Percentiles rank a stretch among this genome's conserved stretches.
Evolutionary conservation across 2,329 filamentous ascomycete genomes (phyloP).

Genomic region (Venturia nashicola): DNA sequence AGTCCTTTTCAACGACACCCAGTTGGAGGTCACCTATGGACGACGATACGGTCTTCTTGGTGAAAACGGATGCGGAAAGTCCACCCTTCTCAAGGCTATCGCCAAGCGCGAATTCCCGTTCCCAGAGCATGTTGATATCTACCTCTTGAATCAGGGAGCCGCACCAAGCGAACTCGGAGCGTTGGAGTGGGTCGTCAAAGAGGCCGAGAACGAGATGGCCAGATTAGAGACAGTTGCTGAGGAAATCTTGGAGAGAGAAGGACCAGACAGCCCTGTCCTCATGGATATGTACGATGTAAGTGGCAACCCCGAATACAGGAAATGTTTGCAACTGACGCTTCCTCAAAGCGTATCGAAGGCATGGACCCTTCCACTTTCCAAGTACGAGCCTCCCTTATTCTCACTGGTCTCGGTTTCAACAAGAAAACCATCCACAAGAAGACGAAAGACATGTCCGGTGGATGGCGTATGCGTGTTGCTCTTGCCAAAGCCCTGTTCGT

Average conservation of each 20-base stretch:
- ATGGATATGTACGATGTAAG: conserved; percentile 92
- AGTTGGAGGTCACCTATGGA: conserved; percentile 82
- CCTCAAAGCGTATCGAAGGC: conserved; percentile 75
- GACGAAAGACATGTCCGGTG: conserved; percentile 99
- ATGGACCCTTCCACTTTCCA: conserved; percentile 98
- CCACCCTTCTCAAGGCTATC: conserved; percentile 92
- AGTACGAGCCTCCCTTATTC: conserved; percentile 87
- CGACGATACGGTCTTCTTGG: conserved; percentile 89
- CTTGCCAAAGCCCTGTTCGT: conserved; percentile 97
- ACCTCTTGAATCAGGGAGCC: conserved; percentile 94
- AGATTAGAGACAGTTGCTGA: conserved; percentile 82
- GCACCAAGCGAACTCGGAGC: conserved; percentile 80
- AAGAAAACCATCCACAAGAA: conserved; percentile 96
- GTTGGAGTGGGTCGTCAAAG: conserved; percentile 90
- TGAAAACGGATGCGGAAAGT: conserved; percentile 99
- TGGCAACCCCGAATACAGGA: not conserved
- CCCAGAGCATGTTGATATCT: conserved; percentile 94
- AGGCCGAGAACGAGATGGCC: conserved; percentile 87
- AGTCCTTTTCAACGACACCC: conserved; percentile 88
- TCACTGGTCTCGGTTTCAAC: conserved; percentile 99
- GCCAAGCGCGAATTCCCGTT: conserved; percentile 88
- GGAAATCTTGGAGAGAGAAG: conserved; percentile 79
- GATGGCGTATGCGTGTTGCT: conserved; percentile 99
- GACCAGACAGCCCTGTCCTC: conserved; percentile 78
- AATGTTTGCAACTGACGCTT: conserved; percentile 10